Evolutionary conservation across 2,329 filamentous ascomycete species (phyloP).

Genomic region (Talaromyces marneffei): DNA sequence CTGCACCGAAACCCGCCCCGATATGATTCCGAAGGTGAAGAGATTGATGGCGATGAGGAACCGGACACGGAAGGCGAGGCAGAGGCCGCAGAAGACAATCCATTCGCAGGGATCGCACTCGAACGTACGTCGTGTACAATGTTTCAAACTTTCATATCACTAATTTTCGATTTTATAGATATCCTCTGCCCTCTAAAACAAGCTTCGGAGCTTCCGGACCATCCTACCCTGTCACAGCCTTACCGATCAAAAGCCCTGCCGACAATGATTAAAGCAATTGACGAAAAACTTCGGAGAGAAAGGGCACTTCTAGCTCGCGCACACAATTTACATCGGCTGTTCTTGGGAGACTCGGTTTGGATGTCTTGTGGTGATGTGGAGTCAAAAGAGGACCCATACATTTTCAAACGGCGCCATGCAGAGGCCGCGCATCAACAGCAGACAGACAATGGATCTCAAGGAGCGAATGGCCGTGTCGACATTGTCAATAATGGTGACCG

Average conservation of each 20-base stretch:
- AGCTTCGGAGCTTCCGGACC: constrained; percentile 53
- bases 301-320: constrained; percentile 51
- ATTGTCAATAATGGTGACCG: not conserved
- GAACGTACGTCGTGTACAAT: constrained; percentile 43
- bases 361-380: constrained; percentile 52
- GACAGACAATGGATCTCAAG: not conserved
- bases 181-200: constrained; percentile 58
- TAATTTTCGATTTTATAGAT: constrained; percentile 33
- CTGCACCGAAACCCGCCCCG: constrained; percentile 54
- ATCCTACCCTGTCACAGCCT: constrained; percentile 54
- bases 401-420: constrained; percentile 38
- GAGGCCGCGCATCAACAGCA: constrained; percentile 15
- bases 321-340: constrained; percentile 52
- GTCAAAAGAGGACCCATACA: constrained; percentile 43
- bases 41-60: constrained; percentile 51
- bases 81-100: constrained; percentile 55
- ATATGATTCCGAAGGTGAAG: constrained; percentile 60
- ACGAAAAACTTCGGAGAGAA: constrained; percentile 54
- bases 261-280: constrained; percentile 52
- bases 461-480: not conserved
- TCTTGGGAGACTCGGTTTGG: constrained; percentile 57
- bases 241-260: constrained; percentile 56
- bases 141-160: not conserved
- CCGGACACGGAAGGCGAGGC: constrained; percentile 54
- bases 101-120: constrained; percentile 53